Evolutionary conservation across 73 alveolate genomes (phyloP), one percentile per base, ranked within the genome.

Genomic region (Breviolum minutum): DNA sequence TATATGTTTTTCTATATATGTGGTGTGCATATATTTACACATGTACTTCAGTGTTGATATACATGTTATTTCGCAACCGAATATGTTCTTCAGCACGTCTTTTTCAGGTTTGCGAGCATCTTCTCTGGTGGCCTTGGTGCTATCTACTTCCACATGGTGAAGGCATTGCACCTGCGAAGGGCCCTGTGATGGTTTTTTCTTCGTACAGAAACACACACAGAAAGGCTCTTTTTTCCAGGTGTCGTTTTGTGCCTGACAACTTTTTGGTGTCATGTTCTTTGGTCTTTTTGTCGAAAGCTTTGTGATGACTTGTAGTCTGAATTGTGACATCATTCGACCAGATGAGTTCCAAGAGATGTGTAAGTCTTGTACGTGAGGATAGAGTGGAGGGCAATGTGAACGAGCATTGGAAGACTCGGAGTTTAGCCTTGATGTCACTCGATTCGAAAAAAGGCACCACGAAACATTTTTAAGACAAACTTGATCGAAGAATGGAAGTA

Each of bases 301-400:
- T 40, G 54, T 40, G 54, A n/a, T 3, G 54, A 3, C 54, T 40
- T 40, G 54, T 40, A 40, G 0, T 40, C 54, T 40, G 54, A 40
- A 40, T 40, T 40, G 54, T 40, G 54, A 40, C 3, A 40, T 40
- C 54, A 40, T 40, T 40, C 54, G 54, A 40, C 54, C 0, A 40
- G 54, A 40, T 40, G 54, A 40, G 54, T 40, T 40, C 54, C 54
- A 40, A 40, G 5, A 40, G 54, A 40, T 40, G 77, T 77, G 87
- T 40, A 6, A 10, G 54, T 40, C 54, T 40, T 40, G 54, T 40
- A 71, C 48, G 32, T 30, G 76, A 91, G 98, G 98, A 92, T 40
- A 81, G 98, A 10, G 98, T 92, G 79, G 98, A 92, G 81, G 98
- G 98, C 98, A 92, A 92, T 48, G 98, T 92, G 82, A 30, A 92